phyloP scores from a whole-genome alignment of 2,329 filamentous ascomycete genomes.

The Claviceps maximensis region DNA sequence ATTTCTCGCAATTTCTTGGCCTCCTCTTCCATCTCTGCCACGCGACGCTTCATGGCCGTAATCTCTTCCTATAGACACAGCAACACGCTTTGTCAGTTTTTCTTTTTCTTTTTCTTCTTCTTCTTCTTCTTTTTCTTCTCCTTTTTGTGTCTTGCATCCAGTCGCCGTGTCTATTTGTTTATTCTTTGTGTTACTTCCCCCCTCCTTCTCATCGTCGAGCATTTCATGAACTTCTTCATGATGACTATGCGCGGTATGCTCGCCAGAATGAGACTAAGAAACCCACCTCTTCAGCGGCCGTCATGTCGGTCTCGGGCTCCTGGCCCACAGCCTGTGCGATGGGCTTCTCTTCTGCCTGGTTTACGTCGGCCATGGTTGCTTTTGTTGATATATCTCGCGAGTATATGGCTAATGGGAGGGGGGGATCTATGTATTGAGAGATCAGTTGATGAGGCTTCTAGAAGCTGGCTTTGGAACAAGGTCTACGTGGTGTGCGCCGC shows the following conservation, averaged over 20 bases:
- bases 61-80: conserved; percentile 53
- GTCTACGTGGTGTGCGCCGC: not conserved
- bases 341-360: conserved; percentile 4
- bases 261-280: conserved; percentile 1
- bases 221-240: not conserved
- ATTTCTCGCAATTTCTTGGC: conserved; percentile 76
- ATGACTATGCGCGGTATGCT: not conserved
- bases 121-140: not conserved
- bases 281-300: conserved; percentile 10
- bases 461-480: not conserved
- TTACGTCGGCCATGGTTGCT: conserved; percentile 5
- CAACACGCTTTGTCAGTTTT: conserved; percentile 18
- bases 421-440: not conserved
- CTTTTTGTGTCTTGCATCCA: not conserved
- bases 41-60: conserved; percentile 71
- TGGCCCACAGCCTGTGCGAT: conserved; percentile 3
- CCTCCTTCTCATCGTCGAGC: not conserved
- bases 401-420: not conserved
- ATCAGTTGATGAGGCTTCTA: not conserved
- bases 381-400: not conserved
- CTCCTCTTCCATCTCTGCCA: conserved; percentile 85
- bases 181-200: not conserved
- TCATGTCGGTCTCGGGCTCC: conserved; percentile 7
- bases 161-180: not conserved
- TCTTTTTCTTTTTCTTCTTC: not conserved